Evolutionary conservation across 73 alveolate genomes (phyloP), one percentile per base, ranked within the genome.

Genomic region (Paramecium pentaurelia): DNA sequence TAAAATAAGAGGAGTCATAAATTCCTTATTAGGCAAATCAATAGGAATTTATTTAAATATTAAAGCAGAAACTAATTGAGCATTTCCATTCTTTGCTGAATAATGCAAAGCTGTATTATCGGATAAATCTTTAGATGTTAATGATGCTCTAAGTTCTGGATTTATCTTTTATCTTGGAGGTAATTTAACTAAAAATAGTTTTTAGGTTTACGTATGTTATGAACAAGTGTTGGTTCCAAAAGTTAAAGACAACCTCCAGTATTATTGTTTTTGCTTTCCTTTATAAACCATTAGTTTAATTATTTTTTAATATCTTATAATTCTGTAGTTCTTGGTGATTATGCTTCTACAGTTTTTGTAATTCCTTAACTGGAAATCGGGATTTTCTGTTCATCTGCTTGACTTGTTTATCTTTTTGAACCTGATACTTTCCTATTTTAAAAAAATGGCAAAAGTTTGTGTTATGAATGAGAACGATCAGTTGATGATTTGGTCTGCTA

Each of bases 181-280:
- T n/a, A 75, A 40, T 20, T 75, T 75, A 45, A 75, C 88, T 75
- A 75, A 34, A 71, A 8, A 34, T 37, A 37, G 7, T 75, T 30
- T 64, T 68, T 37, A 71, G 25, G 9, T 36, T 32, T 68, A 34
- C 68, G 88, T 11, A 75, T 30, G 49, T 75, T 34, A 27, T 75
- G 88, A 75, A 75, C 70, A 22, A 75, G 34, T 30, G 88, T 75
- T 37, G 88, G 88, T 75, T 71, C 86, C 58, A 71, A 37, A 18
- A 71, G 58, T 71, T 71, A 71, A 28, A 71, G 44, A 14, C 86
- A 71, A 2, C 86, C 86, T 71, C 86, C 86, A 12, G 86, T 71
- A 37, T 71, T 71, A 37, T 71, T 71, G 32, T 71, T 71, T 37
- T 71, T 71, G 22, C 60, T 32, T 37, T 71, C 86, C 30, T 71